These are phyloP conservation scores for Tolypocladium paradoxum DNA, from an alignment of 2,329 filamentous ascomycete species.

Conservation along the genomic window DNA sequence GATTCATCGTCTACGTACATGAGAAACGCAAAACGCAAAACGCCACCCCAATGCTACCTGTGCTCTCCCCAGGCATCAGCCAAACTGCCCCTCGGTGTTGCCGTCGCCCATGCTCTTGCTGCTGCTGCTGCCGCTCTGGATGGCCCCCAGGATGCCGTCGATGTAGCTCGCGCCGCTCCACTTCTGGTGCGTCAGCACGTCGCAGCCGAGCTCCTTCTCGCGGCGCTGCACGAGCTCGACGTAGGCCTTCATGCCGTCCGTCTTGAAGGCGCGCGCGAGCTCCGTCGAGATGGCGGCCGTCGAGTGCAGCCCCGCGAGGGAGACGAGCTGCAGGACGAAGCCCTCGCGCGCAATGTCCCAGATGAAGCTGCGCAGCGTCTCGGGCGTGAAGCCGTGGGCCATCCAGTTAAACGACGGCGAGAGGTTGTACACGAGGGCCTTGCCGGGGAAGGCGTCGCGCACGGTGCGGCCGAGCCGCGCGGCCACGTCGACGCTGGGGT, in stretches of 20 bases:
- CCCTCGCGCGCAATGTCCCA: conserved; percentile 93
- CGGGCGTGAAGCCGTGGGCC: conserved; percentile 79
- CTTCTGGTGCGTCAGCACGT: conserved; percentile 92
- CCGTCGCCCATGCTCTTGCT: conserved; percentile 93
- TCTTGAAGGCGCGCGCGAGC: conserved; percentile 72
- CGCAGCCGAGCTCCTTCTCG: conserved; percentile 84
- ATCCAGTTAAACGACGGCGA: conserved; percentile 99
- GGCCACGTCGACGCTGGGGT: conserved; percentile 72
- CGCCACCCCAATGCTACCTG: not conserved
- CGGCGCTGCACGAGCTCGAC: conserved; percentile 83
- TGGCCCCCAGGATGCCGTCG: conserved; percentile 79
- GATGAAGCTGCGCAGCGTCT: conserved; percentile 78
- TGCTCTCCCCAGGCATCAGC: conserved; percentile 12
- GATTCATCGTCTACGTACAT: not conserved
- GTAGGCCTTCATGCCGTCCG: conserved; percentile 92
- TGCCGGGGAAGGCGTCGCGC: conserved; percentile 56
- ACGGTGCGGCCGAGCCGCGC: conserved; percentile 67
- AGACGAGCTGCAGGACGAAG: conserved; percentile 59
- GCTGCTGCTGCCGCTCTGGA: conserved; percentile 82
- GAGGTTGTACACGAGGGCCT: conserved; percentile 93
- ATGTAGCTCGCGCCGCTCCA: conserved; percentile 64
- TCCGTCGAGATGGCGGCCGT: conserved; percentile 58
- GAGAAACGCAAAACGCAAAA: not conserved
- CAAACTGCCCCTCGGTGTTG: conserved; percentile 70
- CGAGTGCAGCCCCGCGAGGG: conserved; percentile 55